phyloP scores from a whole-genome alignment of 1,284 basidiomycete genomes.

The Ceratorhiza oryzae-sativae region DNA sequence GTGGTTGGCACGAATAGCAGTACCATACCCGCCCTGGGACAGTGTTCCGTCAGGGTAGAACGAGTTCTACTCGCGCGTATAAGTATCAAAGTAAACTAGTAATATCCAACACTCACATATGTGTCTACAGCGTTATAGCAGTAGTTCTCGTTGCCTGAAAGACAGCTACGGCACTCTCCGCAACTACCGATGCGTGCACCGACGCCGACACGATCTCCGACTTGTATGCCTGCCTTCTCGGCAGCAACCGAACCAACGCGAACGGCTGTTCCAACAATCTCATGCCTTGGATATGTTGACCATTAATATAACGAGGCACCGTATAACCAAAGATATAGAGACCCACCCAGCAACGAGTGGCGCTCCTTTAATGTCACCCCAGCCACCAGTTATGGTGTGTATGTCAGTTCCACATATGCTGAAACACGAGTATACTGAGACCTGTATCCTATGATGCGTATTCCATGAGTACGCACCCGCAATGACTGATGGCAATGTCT shows the following conservation, averaged over 20 bases:
- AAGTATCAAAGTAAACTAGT: slow-evolving; percentile 47
- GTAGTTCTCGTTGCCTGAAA: slow-evolving; percentile 63
- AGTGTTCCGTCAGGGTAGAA: slow-evolving; percentile 63
- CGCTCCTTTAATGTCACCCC: slow-evolving; percentile 54
- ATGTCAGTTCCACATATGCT: slow-evolving; percentile 60
- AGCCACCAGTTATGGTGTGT: slow-evolving; percentile 60
- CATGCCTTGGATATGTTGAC: slow-evolving; percentile 57
- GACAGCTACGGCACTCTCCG: slow-evolving; percentile 62
- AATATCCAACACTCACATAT: slow-evolving; percentile 48
- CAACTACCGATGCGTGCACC: slow-evolving; percentile 67
- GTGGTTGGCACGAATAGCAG: slow-evolving; percentile 69
- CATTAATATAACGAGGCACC: neutral
- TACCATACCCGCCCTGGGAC: slow-evolving; percentile 69
- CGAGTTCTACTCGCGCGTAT: slow-evolving; percentile 52
- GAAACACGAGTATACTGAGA: slow-evolving; percentile 9
- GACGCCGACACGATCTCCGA: slow-evolving; percentile 69
- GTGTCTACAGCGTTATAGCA: slow-evolving; percentile 51
- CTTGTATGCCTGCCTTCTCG: slow-evolving; percentile 56
- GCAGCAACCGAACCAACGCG: slow-evolving; percentile 63
- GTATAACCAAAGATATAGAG: neutral
- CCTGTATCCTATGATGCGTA: too few species aligned
- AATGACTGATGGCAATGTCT: slow-evolving; percentile 54
- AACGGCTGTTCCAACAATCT: slow-evolving; percentile 66
- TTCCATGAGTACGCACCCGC: slow-evolving; percentile 44
- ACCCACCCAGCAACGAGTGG: slow-evolving; percentile 55